These are phyloP conservation scores for Eutypella sp. DNA, from an alignment of 2,329 filamentous ascomycete species.

Conservation along the genomic window DNA sequence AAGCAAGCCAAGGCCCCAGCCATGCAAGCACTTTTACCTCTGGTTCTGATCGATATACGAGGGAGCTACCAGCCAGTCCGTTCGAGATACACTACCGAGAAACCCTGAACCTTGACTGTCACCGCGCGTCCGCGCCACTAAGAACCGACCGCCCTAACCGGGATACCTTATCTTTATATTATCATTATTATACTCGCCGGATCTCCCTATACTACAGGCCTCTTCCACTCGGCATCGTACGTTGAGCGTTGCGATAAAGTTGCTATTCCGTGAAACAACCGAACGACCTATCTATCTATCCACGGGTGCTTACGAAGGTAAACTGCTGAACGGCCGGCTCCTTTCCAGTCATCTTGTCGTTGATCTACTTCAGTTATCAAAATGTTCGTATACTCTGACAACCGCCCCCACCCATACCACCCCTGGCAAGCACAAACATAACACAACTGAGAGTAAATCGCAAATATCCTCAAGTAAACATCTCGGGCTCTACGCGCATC, in stretches of 20 bases:
- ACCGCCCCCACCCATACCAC: too few species aligned
- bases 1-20: conserved; percentile 20
- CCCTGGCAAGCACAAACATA: too few species aligned
- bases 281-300: background rate
- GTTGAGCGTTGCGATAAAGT: background rate
- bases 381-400: too few species aligned
- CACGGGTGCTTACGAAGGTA: too few species aligned
- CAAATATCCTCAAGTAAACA: too few species aligned
- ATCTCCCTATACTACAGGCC: background rate
- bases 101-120: conserved; percentile 13
- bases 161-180: conserved; percentile 3
- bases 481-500: too few species aligned
- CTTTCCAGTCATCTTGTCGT: too few species aligned
- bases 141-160: conserved; percentile 14
- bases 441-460: too few species aligned
- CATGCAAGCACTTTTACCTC: conserved; percentile 13
- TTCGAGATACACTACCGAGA: background rate
- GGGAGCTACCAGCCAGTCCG: conserved; percentile 7
- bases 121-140: conserved; percentile 13
- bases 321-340: too few species aligned
- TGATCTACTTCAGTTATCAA: too few species aligned
- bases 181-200: background rate
- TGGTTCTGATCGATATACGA: conserved; percentile 5
- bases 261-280: background rate
- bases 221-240: conserved; percentile 1